phyloP scores from a whole-genome alignment of 2,329 filamentous ascomycete genomes.

The Hypomyces rosellus region DNA sequence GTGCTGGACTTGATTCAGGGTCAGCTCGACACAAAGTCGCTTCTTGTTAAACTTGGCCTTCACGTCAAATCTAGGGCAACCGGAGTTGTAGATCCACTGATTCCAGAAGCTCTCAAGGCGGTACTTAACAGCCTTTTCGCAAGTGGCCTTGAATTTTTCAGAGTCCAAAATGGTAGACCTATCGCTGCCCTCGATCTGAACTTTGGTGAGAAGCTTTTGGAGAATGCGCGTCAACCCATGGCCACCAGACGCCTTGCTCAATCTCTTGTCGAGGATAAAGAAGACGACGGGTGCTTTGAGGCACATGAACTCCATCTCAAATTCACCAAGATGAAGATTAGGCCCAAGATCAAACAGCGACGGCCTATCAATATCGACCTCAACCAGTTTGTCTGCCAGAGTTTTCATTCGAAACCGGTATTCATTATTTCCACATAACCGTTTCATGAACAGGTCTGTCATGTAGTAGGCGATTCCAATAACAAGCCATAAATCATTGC shows the following conservation, averaged over 20 bases:
- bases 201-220: conserved; percentile 76
- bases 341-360: conserved; percentile 76
- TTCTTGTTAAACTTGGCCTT: conserved; percentile 96
- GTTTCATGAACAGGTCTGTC: conserved; percentile 86
- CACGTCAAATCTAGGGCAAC: conserved; percentile 82
- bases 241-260: conserved; percentile 76
- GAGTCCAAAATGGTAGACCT: conserved; percentile 68
- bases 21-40: conserved; percentile 87
- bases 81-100: conserved; percentile 85
- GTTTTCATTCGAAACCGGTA: conserved; percentile 86
- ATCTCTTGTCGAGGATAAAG: conserved; percentile 85
- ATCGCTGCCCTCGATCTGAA: conserved; percentile 57
- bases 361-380: conserved; percentile 74
- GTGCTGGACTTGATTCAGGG: conserved; percentile 69
- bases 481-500: conserved; percentile 80
- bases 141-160: conserved; percentile 71
- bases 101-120: conserved; percentile 86
- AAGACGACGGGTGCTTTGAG: conserved; percentile 87
- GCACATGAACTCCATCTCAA: conserved; percentile 84
- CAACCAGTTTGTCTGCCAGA: conserved; percentile 73
- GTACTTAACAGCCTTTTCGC: conserved; percentile 82
- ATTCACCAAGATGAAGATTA: conserved; percentile 70
- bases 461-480: conserved; percentile 91
- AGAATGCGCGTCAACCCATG: conserved; percentile 83
- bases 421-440: conserved; percentile 88